These are phyloP conservation scores for Bassia scoparia DNA, from an alignment of 148 eudicot genomes.

Conservation along the genomic window DNA sequence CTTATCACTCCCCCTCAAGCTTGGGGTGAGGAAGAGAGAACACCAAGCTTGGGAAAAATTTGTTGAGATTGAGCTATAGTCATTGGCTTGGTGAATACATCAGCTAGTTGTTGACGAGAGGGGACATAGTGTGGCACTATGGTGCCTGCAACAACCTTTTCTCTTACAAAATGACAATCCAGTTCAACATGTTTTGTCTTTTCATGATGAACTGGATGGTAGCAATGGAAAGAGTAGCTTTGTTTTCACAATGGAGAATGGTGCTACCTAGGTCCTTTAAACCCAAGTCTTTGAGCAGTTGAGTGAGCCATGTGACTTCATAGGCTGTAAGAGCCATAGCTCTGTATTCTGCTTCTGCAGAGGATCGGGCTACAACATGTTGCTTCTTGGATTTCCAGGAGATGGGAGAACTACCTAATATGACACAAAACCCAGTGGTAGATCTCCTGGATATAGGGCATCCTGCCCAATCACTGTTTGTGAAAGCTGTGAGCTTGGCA, in stretches of 20 bases:
- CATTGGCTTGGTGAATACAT: not conserved
- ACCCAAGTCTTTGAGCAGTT: not conserved
- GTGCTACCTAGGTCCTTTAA: not conserved
- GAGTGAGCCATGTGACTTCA: not conserved
- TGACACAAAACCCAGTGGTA: not conserved
- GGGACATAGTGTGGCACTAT: not conserved
- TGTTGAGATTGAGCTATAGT: not conserved
- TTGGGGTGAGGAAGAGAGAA: not conserved
- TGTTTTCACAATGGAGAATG: not conserved
- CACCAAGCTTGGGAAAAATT: not conserved
- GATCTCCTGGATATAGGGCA: not conserved
- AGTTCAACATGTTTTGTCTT: not conserved
- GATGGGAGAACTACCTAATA: not conserved
- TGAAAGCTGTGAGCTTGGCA: not conserved
- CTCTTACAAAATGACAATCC: not conserved
- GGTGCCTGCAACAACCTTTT: not conserved
- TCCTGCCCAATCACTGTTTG: not conserved
- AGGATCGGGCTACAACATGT: not conserved
- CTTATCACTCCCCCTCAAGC: too few species aligned
- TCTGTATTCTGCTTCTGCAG: not conserved
- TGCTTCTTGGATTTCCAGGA: not conserved
- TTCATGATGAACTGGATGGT: not conserved
- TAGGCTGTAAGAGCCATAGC: not conserved
- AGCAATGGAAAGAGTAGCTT: not conserved
- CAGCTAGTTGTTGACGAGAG: not conserved